phyloP scores from a whole-genome alignment of 768 basidiomycete genomes.

The Boletus rex-veris region DNA sequence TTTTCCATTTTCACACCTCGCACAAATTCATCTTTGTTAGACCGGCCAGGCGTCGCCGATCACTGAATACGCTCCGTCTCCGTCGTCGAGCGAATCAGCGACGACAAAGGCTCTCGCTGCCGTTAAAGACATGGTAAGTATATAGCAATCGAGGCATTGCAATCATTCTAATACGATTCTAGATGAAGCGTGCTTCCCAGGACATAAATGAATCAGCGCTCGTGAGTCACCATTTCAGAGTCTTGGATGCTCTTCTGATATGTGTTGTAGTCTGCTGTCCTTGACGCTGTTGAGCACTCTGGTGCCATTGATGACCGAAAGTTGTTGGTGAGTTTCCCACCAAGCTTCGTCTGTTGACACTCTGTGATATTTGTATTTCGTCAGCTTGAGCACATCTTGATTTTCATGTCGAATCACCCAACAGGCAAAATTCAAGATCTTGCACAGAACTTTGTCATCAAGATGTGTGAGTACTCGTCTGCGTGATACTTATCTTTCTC shows the following conservation, averaged over 20 bases:
- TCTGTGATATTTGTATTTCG: background rate
- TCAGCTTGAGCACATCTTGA: constrained; percentile 70
- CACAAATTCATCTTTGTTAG: background rate
- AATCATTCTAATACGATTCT: background rate
- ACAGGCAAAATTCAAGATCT: constrained; percentile 42
- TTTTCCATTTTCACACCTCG: background rate
- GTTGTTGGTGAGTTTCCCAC: constrained; percentile 52
- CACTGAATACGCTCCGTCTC: constrained; percentile 3
- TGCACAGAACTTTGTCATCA: constrained; percentile 38
- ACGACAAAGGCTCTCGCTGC: constrained; percentile 24
- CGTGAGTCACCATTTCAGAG: constrained; percentile 7
- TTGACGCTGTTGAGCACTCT: constrained; percentile 59
- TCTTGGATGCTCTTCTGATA: background rate
- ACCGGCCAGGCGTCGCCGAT: constrained; percentile 14
- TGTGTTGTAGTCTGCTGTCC: constrained; percentile 45
- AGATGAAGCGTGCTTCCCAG: constrained; percentile 32
- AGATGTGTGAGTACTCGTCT: constrained; percentile 48
- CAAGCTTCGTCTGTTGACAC: background rate
- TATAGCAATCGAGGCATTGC: background rate
- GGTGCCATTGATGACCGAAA: constrained; percentile 75
- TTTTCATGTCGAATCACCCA: constrained; percentile 58
- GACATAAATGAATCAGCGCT: constrained; percentile 29
- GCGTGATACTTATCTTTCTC: background rate
- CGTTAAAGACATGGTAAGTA: constrained; percentile 30
- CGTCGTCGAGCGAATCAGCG: constrained; percentile 13